Percentiles rank a stretch among this genome's conserved stretches.
Evolutionary conservation across 192 early-diverging fungal species (phyloP).

Genomic region (Coemansia erecta): DNA sequence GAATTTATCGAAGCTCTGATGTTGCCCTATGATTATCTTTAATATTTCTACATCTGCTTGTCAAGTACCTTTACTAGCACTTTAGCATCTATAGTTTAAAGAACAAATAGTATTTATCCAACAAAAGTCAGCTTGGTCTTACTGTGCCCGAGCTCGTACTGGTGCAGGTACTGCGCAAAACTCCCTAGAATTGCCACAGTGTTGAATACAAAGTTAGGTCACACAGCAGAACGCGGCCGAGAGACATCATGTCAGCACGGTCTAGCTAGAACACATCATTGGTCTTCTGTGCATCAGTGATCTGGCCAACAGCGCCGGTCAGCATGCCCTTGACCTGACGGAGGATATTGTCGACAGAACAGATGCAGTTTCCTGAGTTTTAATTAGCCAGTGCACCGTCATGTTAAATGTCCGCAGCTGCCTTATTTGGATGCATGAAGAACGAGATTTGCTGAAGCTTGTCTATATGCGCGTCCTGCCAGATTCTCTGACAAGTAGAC

Average conservation of each 20-base stretch:
- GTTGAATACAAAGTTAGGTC: constrained; percentile 65
- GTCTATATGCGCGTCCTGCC: constrained; percentile 75
- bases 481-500: constrained; percentile 76
- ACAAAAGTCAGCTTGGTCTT: constrained; percentile 33
- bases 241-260: constrained; percentile 71
- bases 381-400: constrained; percentile 19
- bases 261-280: constrained; percentile 63
- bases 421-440: constrained; percentile 62
- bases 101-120: not conserved
- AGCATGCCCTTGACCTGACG: constrained; percentile 56
- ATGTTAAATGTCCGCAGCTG: constrained; percentile 67
- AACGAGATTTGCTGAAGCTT: constrained; percentile 48
- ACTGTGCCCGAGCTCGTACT: constrained; percentile 58
- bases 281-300: constrained; percentile 64
- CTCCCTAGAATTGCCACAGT: constrained; percentile 64
- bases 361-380: constrained; percentile 60
- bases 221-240: constrained; percentile 69
- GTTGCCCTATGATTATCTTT: no score
- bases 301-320: constrained; percentile 69
- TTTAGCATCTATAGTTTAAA: no score
- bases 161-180: constrained; percentile 63
- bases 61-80: no score
- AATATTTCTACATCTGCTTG: no score
- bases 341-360: constrained; percentile 64
- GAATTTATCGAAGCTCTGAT: no score